Conservation (phyloP, 2,329 filamentous ascomycete genomes). For the Aspergillus quadrilineatus region DNA sequence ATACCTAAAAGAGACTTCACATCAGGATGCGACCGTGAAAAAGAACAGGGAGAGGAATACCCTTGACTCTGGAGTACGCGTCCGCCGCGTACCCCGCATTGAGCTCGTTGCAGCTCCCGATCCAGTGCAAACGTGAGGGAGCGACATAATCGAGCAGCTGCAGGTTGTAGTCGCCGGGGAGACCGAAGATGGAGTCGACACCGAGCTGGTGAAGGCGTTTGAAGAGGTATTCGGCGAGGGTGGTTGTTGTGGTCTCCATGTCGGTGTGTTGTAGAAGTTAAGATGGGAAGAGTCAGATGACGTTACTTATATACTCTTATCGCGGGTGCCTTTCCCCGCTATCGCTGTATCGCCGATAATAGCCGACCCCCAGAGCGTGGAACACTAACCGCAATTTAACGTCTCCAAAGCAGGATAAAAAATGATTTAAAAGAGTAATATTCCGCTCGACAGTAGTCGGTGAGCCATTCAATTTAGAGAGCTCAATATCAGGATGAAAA, state of each 20-base stretch:
- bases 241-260: conserved; percentile 19
- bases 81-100: conserved; percentile 58
- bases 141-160: conserved; percentile 66
- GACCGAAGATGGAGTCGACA: conserved; percentile 64
- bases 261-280: not conserved
- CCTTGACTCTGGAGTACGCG: conserved; percentile 34
- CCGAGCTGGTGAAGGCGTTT: conserved; percentile 63
- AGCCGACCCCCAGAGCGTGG: not conserved
- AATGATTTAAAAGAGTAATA: too few species aligned
- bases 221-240: conserved; percentile 58
- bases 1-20: conserved; percentile 12
- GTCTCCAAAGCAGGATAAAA: too few species aligned
- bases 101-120: conserved; percentile 68
- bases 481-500: too few species aligned
- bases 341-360: not conserved
- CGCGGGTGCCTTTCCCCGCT: not conserved
- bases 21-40: not conserved
- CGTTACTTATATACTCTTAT: not conserved
- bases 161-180: conserved; percentile 73
- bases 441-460: too few species aligned
- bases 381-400: too few species aligned
- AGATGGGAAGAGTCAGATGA: not conserved
- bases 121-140: conserved; percentile 60
- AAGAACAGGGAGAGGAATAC: not conserved
- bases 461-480: too few species aligned